A percentile compares a stretch with the other conserved stretches of the same genome.
Conservation (phyloP, 2,329 filamentous ascomycete genomes). For the Thielaviopsis musarum region DNA sequence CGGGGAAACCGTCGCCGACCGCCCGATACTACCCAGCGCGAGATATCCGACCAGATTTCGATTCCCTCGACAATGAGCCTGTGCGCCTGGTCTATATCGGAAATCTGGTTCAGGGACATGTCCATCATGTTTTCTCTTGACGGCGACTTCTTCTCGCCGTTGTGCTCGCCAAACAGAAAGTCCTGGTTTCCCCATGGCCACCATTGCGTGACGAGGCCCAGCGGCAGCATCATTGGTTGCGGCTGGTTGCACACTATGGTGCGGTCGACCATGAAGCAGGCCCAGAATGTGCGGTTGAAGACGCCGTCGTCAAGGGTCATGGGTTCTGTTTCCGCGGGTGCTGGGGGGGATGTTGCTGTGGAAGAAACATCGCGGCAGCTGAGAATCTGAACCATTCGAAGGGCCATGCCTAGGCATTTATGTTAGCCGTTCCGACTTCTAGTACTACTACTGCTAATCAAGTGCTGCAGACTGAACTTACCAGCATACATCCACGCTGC, state of each 20-base stretch:
- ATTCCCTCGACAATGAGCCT: constrained; percentile 23
- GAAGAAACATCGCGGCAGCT: background rate
- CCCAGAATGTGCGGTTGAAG: constrained; percentile 23
- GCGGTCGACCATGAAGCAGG: constrained; percentile 28
- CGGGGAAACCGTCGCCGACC: constrained; percentile 25
- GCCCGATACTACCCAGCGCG: constrained; percentile 26
- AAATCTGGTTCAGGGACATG: constrained; percentile 17
- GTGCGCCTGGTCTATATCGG: constrained; percentile 17
- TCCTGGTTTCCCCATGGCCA: constrained; percentile 20
- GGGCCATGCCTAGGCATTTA: background rate
- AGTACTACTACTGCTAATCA: background rate
- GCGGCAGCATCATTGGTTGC: constrained; percentile 22
- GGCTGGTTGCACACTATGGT: constrained; percentile 26
- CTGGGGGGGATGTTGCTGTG: background rate
- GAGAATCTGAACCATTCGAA: constrained; percentile 3
- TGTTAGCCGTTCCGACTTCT: background rate
- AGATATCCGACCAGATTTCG: constrained; percentile 26
- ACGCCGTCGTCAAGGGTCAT: background rate
- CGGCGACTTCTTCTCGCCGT: constrained; percentile 11
- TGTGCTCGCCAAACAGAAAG: constrained; percentile 22
- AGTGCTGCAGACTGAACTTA: background rate
- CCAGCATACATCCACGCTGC: constrained; percentile 7
- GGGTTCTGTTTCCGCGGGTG: background rate
- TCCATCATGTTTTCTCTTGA: constrained; percentile 10
- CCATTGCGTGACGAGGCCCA: constrained; percentile 21